Percentiles rank a stretch among this genome's conserved stretches.
Evolutionary conservation across 2,329 filamentous ascomycete genomes (phyloP).

Genomic region (Fusarium circinatum): DNA sequence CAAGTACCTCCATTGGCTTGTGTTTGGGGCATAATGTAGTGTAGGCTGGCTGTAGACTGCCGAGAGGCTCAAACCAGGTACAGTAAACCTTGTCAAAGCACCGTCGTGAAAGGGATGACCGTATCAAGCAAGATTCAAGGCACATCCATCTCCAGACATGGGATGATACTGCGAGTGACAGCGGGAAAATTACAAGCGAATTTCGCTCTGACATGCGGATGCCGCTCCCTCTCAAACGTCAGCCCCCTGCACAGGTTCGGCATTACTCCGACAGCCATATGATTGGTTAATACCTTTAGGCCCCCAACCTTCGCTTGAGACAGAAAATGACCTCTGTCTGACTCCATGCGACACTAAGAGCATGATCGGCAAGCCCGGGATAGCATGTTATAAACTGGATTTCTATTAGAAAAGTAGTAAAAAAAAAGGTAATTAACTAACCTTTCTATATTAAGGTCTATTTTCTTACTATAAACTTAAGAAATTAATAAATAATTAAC

Average conservation of each 20-base stretch:
- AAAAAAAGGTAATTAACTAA: no score
- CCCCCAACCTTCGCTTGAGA: constrained; percentile 10
- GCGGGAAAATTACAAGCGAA: constrained; percentile 29
- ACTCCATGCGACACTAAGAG: not conserved
- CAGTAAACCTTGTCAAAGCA: constrained; percentile 7
- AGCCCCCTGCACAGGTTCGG: constrained; percentile 28
- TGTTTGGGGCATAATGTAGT: not conserved
- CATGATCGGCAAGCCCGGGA: no score
- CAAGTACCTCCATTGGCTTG: not conserved
- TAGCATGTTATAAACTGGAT: no score
- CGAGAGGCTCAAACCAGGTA: constrained; percentile 12
- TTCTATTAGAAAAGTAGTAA: no score
- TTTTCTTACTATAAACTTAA: no score
- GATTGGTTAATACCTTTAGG: constrained; percentile 10
- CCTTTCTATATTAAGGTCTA: no score
- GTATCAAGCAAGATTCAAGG: constrained; percentile 14
- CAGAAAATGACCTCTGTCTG: constrained; percentile 2
- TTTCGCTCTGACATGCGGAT: constrained; percentile 25
- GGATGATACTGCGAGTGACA: constrained; percentile 15
- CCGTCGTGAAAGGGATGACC: constrained; percentile 10
- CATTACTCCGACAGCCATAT: constrained; percentile 8
- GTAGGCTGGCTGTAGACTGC: constrained; percentile 10
- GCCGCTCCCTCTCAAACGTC: constrained; percentile 16
- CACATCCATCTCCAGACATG: constrained; percentile 6
- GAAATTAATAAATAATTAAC: no score